Conservation (phyloP, 345 rosid species). For the Aquilaria yunnanensis region DNA sequence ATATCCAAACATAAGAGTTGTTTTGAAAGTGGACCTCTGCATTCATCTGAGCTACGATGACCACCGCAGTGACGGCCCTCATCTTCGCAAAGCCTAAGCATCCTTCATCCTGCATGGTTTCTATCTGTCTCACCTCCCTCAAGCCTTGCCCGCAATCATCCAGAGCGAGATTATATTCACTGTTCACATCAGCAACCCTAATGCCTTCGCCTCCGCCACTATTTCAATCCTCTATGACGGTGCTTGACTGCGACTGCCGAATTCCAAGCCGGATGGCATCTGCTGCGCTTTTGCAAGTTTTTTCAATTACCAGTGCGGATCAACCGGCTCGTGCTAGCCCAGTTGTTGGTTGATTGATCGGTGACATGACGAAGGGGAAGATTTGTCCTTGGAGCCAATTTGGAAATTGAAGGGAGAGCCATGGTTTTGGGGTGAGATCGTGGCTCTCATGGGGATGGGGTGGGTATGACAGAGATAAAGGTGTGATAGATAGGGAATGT, state of each 20-base stretch:
- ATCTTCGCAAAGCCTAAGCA: conserved; percentile 58
- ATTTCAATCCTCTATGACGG: conserved; percentile 94
- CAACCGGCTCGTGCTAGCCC: conserved; percentile 70
- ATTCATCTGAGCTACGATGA: conserved; percentile 56
- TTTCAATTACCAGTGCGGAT: conserved; percentile 65
- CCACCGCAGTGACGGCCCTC: conserved; percentile 41
- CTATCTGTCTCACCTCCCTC: conserved; percentile 70
- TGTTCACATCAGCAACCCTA: conserved; percentile 83
- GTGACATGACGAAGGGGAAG: conserved; percentile 68
- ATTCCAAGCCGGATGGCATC: conserved; percentile 67
- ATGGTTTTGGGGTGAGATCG: conserved; percentile 82
- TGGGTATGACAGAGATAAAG: too few species aligned
- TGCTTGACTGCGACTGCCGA: conserved; percentile 55
- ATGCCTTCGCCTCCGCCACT: conserved; percentile 48
- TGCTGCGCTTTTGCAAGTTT: conserved; percentile 53
- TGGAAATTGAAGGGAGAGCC: conserved; percentile 63
- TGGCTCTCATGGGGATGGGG: conserved; percentile 5
- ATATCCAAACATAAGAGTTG: too few species aligned
- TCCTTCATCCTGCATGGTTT: conserved; percentile 73
- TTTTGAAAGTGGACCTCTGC: conserved; percentile 80
- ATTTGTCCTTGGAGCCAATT: conserved; percentile 64
- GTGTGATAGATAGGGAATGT: too few species aligned
- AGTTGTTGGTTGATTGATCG: conserved; percentile 54
- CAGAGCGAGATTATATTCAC: conserved; percentile 71
- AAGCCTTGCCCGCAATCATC: conserved; percentile 58